Evolutionary conservation across 2,329 filamentous ascomycete genomes (phyloP).

Genomic region (Aspergillus awamori): DNA sequence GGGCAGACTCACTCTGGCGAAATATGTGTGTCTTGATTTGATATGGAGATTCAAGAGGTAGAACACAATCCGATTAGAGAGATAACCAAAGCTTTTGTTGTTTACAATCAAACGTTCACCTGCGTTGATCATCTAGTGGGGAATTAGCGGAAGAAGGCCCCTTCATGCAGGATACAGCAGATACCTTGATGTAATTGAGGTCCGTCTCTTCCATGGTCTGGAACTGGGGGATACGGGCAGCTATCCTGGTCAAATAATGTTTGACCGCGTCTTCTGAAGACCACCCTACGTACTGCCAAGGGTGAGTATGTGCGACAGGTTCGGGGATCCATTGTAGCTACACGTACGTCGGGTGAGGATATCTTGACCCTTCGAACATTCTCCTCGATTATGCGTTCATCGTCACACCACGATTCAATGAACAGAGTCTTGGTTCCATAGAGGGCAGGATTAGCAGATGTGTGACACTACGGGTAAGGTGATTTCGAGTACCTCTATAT

Average conservation of each 20-base stretch:
- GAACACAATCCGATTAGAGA: conserved; percentile 96
- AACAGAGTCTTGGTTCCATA: conserved; percentile 68
- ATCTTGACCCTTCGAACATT: conserved; percentile 98
- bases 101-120: conserved; percentile 93
- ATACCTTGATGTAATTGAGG: conserved; percentile 86
- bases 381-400: conserved; percentile 90
- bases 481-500: conserved; percentile 71
- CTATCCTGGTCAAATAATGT: conserved; percentile 86
- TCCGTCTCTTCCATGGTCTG: conserved; percentile 95
- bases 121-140: conserved; percentile 82
- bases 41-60: conserved; percentile 97
- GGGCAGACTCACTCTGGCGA: conserved; percentile 64
- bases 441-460: neutral
- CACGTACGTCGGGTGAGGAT: conserved; percentile 85
- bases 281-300: conserved; percentile 78
- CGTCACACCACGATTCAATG: conserved; percentile 93
- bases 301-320: conserved; percentile 15
- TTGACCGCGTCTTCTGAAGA: conserved; percentile 87
- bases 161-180: neutral
- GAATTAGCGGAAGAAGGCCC: conserved; percentile 18
- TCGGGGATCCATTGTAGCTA: neutral
- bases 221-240: conserved; percentile 90
- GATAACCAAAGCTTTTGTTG: conserved; percentile 93
- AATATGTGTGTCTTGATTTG: conserved; percentile 91
- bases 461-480: neutral